Evolutionary conservation across 495 filamentous ascomycete genomes (phyloP), one percentile per base, ranked within the genome.

Genomic region (Entonaema liquescens): DNA sequence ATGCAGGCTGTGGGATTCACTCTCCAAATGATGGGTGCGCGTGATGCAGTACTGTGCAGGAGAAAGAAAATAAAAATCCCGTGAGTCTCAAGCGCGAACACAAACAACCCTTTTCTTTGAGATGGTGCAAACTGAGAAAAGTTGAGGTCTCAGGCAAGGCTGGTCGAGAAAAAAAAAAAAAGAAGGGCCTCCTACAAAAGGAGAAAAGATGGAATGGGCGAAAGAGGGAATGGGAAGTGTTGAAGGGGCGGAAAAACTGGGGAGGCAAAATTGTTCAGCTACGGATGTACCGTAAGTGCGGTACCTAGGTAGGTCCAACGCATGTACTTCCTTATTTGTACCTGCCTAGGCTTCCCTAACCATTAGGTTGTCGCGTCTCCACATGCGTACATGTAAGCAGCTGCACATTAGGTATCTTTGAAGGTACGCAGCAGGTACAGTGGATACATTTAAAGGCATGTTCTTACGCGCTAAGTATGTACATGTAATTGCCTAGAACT

Each of bases 251-350:
- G 26, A 47, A 67, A 73, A 73, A 72, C 23, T 64, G 72, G 74
- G 72, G 74, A 71, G 61, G 70, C 65, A 73, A 73, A 73, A 68
- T 73, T 73, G 61, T 73, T 73, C 65, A 73, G 70, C 70, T 68
- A 50, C 57, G 44, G 35, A 68, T 21, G 53, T 62, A 60, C 57
- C 38, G 53, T 68, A 33, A 9, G 31, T 33, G 31, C 31, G 31
- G 31, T 33, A 53, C 58, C 31, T 55, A 59, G 42, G 35, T 23
- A 44, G 55, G 47, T 44, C 35, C 17, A 40, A 28, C 12, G 49
- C 23, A 55, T 56, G 29, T 56, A 56, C 29, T 23, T 47, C 35
- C 29, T 56, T 53, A 29, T 53, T 29, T 13, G 25, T 53, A 53
- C 49, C 49, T 53, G 49, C 49, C 49, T 53, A 52, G 47, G 47